phyloP scores from a whole-genome alignment of 345 rosid genomes.

The Aquilaria malaccensis region DNA sequence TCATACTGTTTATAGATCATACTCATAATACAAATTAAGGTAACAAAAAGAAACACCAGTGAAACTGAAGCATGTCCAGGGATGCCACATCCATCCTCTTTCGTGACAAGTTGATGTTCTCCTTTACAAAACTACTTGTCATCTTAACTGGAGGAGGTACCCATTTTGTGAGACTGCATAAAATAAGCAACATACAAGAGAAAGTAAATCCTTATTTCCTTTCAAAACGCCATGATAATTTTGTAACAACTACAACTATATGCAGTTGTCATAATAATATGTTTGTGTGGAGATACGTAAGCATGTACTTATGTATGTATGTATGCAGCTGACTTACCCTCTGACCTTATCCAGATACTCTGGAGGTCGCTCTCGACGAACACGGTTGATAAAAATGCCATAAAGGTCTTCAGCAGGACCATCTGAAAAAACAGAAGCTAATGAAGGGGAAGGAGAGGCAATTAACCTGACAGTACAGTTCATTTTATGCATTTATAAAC shows the following conservation, averaged over 20 bases:
- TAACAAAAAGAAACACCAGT: constrained; percentile 41
- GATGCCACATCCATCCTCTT: constrained; percentile 93
- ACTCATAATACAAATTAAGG: background rate
- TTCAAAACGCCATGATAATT: too few relatives aligned
- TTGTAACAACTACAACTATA: too few relatives aligned
- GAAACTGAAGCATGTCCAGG: constrained; percentile 98
- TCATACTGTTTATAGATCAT: background rate
- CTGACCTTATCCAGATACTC: constrained; percentile 62
- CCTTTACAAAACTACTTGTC: constrained; percentile 68
- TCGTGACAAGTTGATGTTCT: constrained; percentile 62
- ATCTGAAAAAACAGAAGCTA: constrained; percentile 28
- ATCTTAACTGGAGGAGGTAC: constrained; percentile 96
- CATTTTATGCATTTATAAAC: background rate
- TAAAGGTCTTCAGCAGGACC: constrained; percentile 97
- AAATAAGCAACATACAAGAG: constrained; percentile 10
- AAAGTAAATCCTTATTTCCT: constrained; percentile 1
- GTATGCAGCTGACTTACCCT: constrained; percentile 46
- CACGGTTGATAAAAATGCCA: constrained; percentile 77
- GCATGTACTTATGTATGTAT: too few relatives aligned
- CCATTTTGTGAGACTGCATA: constrained; percentile 92
- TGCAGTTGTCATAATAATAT: too few relatives aligned
- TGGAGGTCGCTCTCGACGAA: constrained; percentile 72
- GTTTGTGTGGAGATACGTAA: too few relatives aligned
- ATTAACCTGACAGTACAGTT: background rate
- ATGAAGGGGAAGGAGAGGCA: background rate